Evolutionary conservation across 305 asterid species (phyloP), one percentile per base, ranked within the genome.

Genomic region (Withania somnifera): DNA sequence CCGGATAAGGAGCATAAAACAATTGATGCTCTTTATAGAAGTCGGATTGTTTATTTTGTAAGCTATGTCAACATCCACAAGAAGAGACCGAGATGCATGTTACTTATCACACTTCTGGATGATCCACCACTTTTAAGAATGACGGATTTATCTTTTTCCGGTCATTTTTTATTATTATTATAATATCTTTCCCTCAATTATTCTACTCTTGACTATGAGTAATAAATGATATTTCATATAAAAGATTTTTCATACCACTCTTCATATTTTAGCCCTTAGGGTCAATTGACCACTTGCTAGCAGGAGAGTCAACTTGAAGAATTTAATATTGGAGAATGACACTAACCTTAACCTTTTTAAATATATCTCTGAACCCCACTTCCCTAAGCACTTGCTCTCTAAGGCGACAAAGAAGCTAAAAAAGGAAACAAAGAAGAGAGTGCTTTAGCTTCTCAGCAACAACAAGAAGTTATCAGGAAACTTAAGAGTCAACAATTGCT

Each of bases 331-430:
- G 15, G 57, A 67, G 57, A 61, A 53, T 9, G 45, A 50, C 36
- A 34, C 85, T 85, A 50, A 87, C 90, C 90, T 87, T 87, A 71
- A 87, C 86, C 91, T 90, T 93, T 82, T 96, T 94, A 89, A 96
- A 96, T 83, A 96, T 96, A 83, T 96, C 99, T 81, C 87, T 91
- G 90, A 96, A 94, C 56, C 99, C 99, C 76, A 94, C 91, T 87
- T 96, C 99, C 84, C 98, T 88, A 68, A 96, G 97, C 77, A 96
- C 88, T 87, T 91, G 98, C 92, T 94, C 98, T 19, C 98, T 94
- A 79, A 94, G 91, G 84, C 84, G 98, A 86, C 99, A 96, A 85
- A 96, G 90, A 85, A 83, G 88, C 90, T 87, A 36, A 56, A 36
- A n/a, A 54, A 30, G 34, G 20, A 45, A 5, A 20, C 6, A 53